These are phyloP conservation scores for Russula sp. DNA, from an alignment of 768 basidiomycete genomes.

Conservation along the genomic window DNA sequence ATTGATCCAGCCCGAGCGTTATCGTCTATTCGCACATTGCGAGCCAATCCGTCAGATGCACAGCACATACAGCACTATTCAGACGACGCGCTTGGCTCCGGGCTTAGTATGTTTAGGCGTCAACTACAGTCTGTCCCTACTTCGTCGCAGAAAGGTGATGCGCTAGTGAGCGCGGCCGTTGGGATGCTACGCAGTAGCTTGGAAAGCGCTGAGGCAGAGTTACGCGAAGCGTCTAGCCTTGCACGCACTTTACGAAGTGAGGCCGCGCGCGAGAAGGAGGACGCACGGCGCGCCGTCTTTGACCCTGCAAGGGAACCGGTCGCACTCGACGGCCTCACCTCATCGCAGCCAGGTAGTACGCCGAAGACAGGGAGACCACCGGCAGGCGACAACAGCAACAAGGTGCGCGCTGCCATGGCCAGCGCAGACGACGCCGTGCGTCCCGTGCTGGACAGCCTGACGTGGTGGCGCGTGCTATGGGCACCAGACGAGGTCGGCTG, in stretches of 20 bases:
- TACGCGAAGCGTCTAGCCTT: conserved; percentile 3
- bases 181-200: background rate
- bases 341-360: background rate
- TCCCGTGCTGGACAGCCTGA: conserved; percentile 5
- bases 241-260: conserved; percentile 5
- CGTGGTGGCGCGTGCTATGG: conserved; percentile 21
- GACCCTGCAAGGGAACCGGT: background rate
- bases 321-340: background rate
- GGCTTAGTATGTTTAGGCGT: conserved; percentile 22
- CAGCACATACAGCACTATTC: conserved; percentile 59
- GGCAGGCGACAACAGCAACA: background rate
- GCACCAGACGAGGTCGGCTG: conserved; percentile 21
- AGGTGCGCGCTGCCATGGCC: conserved; percentile 9
- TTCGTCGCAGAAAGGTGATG: conserved; percentile 9
- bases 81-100: conserved; percentile 52
- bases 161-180: conserved; percentile 3
- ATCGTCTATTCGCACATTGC: conserved; percentile 45
- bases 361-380: background rate
- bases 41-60: conserved; percentile 40
- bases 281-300: conserved; percentile 10
- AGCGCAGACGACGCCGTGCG: conserved; percentile 5
- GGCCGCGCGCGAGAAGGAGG: background rate
- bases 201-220: conserved; percentile 4
- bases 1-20: conserved; percentile 58
- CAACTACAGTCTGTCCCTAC: conserved; percentile 11